These are phyloP conservation scores for Ogataea parapolymorpha DNA, from an alignment of 805 yeast genomes.

Conservation along the genomic window DNA sequence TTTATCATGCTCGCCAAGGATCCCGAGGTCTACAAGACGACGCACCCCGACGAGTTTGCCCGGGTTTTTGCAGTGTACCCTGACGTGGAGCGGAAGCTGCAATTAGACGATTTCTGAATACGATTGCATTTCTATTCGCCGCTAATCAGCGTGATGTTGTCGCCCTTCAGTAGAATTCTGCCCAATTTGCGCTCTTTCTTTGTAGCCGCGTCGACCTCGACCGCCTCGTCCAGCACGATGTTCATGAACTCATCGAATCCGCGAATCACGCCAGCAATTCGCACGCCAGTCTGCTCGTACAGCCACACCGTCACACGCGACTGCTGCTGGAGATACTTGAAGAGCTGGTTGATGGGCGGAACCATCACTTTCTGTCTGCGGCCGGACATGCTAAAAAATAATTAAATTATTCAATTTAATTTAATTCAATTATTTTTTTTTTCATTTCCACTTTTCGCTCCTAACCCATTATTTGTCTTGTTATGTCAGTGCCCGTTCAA, in stretches of 20 bases:
- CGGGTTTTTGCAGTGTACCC: constrained; percentile 28
- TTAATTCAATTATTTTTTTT: not conserved
- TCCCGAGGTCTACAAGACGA: constrained; percentile 74
- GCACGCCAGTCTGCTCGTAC: constrained; percentile 72
- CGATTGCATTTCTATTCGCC: constrained; percentile 23
- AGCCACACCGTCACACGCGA: constrained; percentile 82
- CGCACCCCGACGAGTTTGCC: constrained; percentile 56
- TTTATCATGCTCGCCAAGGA: constrained; percentile 82
- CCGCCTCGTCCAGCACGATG: constrained; percentile 55
- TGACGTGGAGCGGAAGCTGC: constrained; percentile 14
- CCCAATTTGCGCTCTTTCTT: constrained; percentile 53
- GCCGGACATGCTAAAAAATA: constrained; percentile 33
- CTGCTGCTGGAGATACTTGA: constrained; percentile 82
- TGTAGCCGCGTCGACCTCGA: constrained; percentile 56
- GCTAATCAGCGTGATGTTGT: constrained; percentile 75
- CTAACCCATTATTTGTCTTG: constrained; percentile 3
- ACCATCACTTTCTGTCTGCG: constrained; percentile 52
- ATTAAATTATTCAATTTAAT: not conserved
- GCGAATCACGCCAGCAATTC: constrained; percentile 78
- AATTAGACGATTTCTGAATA: not conserved
- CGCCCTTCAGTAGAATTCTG: constrained; percentile 83
- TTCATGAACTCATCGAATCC: constrained; percentile 99
- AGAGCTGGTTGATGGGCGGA: constrained; percentile 91
- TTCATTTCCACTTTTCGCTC: constrained; percentile 1
- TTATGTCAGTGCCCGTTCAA: constrained; percentile 17